Base-by-base conservation (phyloP, 2,329 filamentous ascomycete species). In the Fusarium incarnatum region DNA sequence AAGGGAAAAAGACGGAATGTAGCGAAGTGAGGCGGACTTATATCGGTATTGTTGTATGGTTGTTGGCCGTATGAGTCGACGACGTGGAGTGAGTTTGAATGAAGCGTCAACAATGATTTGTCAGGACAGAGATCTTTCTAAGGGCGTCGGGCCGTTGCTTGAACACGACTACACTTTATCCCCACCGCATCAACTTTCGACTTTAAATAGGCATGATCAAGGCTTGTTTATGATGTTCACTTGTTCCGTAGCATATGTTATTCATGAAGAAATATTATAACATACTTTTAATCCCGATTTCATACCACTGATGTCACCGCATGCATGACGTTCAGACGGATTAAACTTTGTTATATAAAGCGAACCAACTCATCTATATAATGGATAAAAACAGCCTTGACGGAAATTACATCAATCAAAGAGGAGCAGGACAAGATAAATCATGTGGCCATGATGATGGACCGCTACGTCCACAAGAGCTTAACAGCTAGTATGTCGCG, bases 401-500 rank as follows among this genome's bases (percentile, higher is more conserved):
- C 4, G 23, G 18, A 47, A 23, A 44, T 6, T 12, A 13, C 15
- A 32, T 13, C 9, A 50, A 23, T 50, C n/a, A 40, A 11, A 28
- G n/a, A 48, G 15, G 13, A 11, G 3, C 18, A 57, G 18, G 37
- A 47, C 16, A 42, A 16, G 20, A 32, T n/a, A 41, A 25, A 44
- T 37, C 37, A 47, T 92, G 87, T 80, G 86, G 85, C 89, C 87
- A 80, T 80, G 83, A 85, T 85, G 84, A 90, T 92, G 90, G 91
- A 93, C 89, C 90, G 84, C 86, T 81, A 84, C 85, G 86, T 83
- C 87, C 88, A 92, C 81, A 77, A 48, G 74, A 79, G 80, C 72
- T 79, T 44, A 76, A 78, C 16, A 47, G 71, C 73, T 78, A 81
- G 83, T 83, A 85, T 85, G 86, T 83, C 83, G 87, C 85, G 89